Conservation (phyloP, 495 filamentous ascomycete genomes). For the Penicillium samsonianum region DNA sequence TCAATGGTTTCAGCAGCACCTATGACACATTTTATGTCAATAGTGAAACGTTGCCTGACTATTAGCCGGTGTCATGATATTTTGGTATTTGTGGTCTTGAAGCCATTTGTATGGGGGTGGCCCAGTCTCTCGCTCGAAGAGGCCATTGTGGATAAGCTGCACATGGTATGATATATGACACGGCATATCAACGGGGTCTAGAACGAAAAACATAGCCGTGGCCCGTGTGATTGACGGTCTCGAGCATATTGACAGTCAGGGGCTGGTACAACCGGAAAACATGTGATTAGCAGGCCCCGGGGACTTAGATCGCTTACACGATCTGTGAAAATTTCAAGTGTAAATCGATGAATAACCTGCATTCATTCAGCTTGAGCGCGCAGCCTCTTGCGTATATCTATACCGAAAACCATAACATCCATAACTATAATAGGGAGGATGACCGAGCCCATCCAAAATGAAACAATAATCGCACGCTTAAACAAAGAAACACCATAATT, state of each 20-base stretch:
- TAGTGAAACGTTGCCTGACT: slow-evolving; percentile 12
- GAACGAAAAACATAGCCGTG: no score
- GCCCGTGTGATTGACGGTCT: neutral
- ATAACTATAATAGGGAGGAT: slow-evolving; percentile 8
- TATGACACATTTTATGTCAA: slow-evolving; percentile 21
- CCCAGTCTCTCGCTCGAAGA: no score
- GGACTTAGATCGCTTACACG: neutral
- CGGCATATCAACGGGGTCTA: no score
- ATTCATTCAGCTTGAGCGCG: slow-evolving; percentile 17
- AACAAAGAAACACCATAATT: slow-evolving; percentile 9
- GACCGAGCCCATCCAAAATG: neutral
- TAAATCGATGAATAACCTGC: slow-evolving; percentile 15
- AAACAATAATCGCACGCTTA: slow-evolving; percentile 4
- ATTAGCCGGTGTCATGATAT: neutral
- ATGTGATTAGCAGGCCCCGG: neutral
- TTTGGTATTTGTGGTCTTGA: no score
- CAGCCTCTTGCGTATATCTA: slow-evolving; percentile 13
- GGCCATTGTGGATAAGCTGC: no score
- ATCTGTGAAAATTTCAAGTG: neutral
- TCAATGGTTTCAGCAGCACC: slow-evolving; percentile 32
- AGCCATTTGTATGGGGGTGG: no score
- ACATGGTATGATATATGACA: no score
- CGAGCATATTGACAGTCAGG: neutral
- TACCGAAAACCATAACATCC: slow-evolving; percentile 10
- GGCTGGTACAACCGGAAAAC: neutral